Evolutionary conservation across 140 eudicot genomes (phyloP).

Genomic region (Oenanthe javanica): DNA sequence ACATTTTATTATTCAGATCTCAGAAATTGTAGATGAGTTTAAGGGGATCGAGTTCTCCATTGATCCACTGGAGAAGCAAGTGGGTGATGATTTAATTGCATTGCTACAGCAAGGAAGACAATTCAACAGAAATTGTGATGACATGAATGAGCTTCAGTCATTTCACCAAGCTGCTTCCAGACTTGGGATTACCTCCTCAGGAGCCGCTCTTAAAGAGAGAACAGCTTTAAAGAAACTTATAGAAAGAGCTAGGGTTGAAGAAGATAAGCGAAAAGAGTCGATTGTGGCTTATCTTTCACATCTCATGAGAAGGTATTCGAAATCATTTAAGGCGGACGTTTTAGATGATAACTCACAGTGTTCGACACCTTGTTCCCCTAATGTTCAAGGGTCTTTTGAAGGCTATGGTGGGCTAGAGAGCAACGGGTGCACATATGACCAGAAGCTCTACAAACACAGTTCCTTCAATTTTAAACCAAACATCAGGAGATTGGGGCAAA

Average conservation of each 20-base stretch:
- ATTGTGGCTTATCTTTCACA: constrained; percentile 74
- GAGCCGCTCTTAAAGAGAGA: constrained; percentile 91
- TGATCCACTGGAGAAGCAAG: constrained; percentile 83
- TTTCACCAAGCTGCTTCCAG: constrained; percentile 85
- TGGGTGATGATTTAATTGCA: constrained; percentile 80
- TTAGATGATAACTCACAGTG: constrained; percentile 96
- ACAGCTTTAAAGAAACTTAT: constrained; percentile 75
- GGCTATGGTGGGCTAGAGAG: constrained; percentile 29
- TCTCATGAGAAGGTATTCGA: constrained; percentile 77
- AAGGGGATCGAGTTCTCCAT: constrained; percentile 63
- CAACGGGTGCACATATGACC: constrained; percentile 48
- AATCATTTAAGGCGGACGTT: constrained; percentile 68
- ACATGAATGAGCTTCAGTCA: constrained; percentile 63
- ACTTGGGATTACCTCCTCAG: constrained; percentile 74
- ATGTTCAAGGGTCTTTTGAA: constrained; percentile 63
- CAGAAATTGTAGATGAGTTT: constrained; percentile 57
- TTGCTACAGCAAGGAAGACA: constrained; percentile 84
- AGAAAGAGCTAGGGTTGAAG: constrained; percentile 77
- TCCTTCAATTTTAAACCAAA: constrained; percentile 81
- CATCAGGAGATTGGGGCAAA: constrained; percentile 65
- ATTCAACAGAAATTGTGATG: constrained; percentile 42
- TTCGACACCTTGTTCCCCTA: constrained; percentile 96
- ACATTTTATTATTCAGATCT: constrained; percentile 42
- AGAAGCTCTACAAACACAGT: constrained; percentile 68
- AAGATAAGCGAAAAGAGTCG: constrained; percentile 91